Evolutionary conservation across 495 filamentous ascomycete species (phyloP), one percentile per base, ranked within the genome.

Genomic region (Penicillium verhagenii): DNA sequence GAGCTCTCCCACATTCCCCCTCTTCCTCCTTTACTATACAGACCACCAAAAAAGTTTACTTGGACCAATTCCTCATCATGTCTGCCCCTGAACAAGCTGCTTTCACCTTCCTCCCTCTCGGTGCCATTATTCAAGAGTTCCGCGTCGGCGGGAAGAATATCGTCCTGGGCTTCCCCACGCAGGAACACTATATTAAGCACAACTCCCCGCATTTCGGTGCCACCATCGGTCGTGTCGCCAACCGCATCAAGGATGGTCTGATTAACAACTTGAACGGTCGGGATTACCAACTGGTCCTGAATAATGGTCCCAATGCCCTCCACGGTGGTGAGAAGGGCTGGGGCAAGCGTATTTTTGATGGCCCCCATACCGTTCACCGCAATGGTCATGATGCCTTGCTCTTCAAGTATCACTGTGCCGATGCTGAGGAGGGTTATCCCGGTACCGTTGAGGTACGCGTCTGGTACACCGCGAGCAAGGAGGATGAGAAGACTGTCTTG

Each of bases 161-260:
- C 58, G 93, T 96, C 16, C 86, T 91, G 60, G 82, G 82, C 40
- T 96, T 96, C 79, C 83, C 87, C 3, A 83, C 76, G 19, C 83
- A 86, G 40, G 78, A 83, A 2, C 79, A 84, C 44, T 97, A 97
- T 75, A 79, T 81, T 52, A 66, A 78, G 40, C 74, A 89, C 74
- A 92, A 96, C 73, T 70, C 70, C 16, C 84, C 89, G 16, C 89
- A 83, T 77, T 96, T 95, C 61, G 93, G 93, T 56, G 92, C 91
- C 66, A 97, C 90, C 33, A 96, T 98, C 64, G 93, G 93, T 19
- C 88, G 93, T 26, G 82, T 94, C 9, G 91, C 91, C 43, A 98
- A 98, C 72, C 88, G 93, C 21, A 83, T 96, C 68, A 82, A 82
- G 47, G 72, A 82, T 63, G 93, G 86, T 1, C 76, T 83, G 51